Percentiles rank a stretch among this genome's conserved stretches.
Conservation (phyloP, 148 eudicot genomes). For the Vaccinium vitisidaea region DNA sequence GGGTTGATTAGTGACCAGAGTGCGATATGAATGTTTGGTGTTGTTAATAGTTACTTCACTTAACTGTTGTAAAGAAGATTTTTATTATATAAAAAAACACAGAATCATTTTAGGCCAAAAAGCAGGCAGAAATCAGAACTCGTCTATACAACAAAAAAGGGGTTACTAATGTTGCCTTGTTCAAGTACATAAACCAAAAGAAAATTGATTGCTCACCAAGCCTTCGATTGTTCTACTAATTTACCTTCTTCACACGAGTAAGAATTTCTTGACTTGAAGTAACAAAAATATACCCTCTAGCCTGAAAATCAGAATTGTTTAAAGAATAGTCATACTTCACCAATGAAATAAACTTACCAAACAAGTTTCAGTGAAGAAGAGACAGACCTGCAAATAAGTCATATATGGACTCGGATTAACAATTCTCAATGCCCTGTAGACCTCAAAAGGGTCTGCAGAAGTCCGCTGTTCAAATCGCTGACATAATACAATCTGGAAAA, state of each 20-base stretch:
- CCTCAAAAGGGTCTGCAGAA: slow-evolving; percentile 98
- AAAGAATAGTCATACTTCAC: background rate
- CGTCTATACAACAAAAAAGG: too few relatives aligned
- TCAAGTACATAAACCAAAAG: too few relatives aligned
- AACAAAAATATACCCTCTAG: slow-evolving; percentile 93
- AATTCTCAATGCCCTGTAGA: slow-evolving; percentile 87
- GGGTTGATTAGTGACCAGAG: too few relatives aligned
- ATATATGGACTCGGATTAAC: slow-evolving; percentile 97
- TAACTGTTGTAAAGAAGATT: too few relatives aligned
- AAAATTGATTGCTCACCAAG: background rate
- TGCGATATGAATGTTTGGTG: too few relatives aligned
- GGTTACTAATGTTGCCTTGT: too few relatives aligned
- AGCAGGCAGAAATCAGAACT: background rate
- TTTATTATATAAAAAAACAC: too few relatives aligned
- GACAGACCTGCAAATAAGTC: slow-evolving; percentile 79
- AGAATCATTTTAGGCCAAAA: background rate
- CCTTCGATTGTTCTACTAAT: background rate
- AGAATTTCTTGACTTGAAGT: slow-evolving; percentile 98
- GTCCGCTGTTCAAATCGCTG: slow-evolving; percentile 91
- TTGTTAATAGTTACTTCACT: too few relatives aligned
- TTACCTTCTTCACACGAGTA: slow-evolving; percentile 82
- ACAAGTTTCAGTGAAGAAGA: slow-evolving; percentile 13
- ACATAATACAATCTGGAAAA: slow-evolving; percentile 90
- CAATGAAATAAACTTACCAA: background rate
- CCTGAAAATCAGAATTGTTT: slow-evolving; percentile 42